Conservation (phyloP, 176 grass and related monocot species). For the Thinopyrum elongatum region DNA sequence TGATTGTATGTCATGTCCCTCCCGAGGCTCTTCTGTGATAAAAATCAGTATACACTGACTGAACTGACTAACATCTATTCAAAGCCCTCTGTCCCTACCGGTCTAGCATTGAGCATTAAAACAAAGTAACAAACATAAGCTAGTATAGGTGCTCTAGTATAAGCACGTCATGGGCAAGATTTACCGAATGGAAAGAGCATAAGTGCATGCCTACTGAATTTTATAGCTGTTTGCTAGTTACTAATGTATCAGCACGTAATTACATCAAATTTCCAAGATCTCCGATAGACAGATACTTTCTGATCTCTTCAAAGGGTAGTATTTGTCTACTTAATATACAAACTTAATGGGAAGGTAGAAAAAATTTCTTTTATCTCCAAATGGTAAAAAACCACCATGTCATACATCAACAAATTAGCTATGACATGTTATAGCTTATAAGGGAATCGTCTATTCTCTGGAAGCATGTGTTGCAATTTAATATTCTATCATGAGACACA, state of each 20-base stretch:
- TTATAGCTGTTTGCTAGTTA: slow-evolving; percentile 3
- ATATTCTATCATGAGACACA: background rate
- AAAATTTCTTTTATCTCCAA: background rate
- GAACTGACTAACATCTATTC: background rate
- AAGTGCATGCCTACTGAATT: background rate
- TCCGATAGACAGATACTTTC: background rate
- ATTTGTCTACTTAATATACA: background rate
- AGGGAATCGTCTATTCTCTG: background rate
- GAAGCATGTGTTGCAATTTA: background rate
- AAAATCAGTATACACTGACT: background rate
- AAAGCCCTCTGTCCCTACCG: background rate
- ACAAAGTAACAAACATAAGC: background rate
- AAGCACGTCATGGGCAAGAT: background rate
- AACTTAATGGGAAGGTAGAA: background rate
- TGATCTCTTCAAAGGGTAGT: slow-evolving; percentile 7
- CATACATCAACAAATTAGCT: background rate
- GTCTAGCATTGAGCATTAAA: background rate
- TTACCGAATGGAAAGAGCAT: background rate
- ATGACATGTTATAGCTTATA: background rate
- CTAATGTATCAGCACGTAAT: background rate
- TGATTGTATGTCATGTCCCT: background rate
- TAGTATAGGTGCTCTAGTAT: background rate
- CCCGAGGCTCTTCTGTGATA: background rate
- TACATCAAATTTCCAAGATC: background rate
- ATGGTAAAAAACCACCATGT: background rate